Percentiles rank a stretch among this genome's conserved stretches.
These are phyloP conservation scores for Lagenaria siceraria DNA, from an alignment of 306 rosid species.

Conservation along the genomic window DNA sequence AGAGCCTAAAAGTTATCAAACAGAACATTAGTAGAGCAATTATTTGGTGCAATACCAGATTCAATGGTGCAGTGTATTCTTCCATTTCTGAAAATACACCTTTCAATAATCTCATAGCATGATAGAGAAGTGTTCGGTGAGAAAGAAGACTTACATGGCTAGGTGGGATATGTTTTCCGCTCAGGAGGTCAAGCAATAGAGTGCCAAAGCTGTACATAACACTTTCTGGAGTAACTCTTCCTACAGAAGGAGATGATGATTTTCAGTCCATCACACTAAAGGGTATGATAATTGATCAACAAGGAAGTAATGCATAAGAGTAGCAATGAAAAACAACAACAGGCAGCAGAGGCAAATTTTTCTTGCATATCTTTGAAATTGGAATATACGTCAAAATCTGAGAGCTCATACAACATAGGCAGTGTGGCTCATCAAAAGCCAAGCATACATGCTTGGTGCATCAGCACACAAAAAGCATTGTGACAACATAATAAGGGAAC, in stretches of 20 bases:
- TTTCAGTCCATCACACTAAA: not conserved
- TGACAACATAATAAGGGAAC: not conserved
- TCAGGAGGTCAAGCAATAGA: constrained; percentile 89
- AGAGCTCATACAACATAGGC: not conserved
- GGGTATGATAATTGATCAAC: not conserved
- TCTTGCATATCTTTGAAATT: not conserved
- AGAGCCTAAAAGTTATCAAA: constrained; percentile 57
- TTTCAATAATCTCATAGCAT: not conserved
- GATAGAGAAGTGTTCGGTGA: not conserved
- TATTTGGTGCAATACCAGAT: not conserved
- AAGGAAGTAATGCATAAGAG: not conserved
- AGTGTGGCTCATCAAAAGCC: not conserved
- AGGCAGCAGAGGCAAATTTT: not conserved
- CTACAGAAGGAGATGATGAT: constrained; percentile 20
- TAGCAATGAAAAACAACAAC: not conserved
- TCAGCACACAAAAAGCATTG: not conserved
- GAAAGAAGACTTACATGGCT: constrained; percentile 70
- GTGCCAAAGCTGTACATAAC: constrained; percentile 93
- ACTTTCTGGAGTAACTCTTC: constrained; percentile 90
- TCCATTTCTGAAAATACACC: not conserved
- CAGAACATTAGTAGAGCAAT: constrained; percentile 12
- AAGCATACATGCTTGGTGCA: not conserved
- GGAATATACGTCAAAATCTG: not conserved
- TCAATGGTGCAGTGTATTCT: not conserved
- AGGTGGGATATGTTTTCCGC: constrained; percentile 97